A percentile compares a stretch with the other conserved stretches of the same genome.
These are phyloP conservation scores for Daldinia sp. DNA, from an alignment of 2,329 filamentous ascomycete genomes.

Conservation along the genomic window DNA sequence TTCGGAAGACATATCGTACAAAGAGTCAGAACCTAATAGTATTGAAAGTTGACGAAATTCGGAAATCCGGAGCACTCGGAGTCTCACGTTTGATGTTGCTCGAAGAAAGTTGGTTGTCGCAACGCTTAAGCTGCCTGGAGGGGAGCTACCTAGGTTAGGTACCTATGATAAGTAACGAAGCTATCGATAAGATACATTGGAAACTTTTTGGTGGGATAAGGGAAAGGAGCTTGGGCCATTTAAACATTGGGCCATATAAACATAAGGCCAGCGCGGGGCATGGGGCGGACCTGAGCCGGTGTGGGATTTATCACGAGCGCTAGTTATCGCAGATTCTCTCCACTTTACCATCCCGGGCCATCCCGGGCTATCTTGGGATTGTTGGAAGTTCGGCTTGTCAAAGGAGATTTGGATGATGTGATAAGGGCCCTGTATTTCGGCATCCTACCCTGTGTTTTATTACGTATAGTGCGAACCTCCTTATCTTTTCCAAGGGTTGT, in stretches of 20 bases:
- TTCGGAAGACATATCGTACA: slow-evolving; percentile 67
- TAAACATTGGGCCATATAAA: no score
- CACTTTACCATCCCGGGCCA: slow-evolving; percentile 1
- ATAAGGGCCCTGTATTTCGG: slow-evolving; percentile 40
- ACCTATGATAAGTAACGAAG: neutral
- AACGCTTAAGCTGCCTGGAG: slow-evolving; percentile 39
- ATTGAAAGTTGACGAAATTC: no score
- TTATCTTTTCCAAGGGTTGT: slow-evolving; percentile 24
- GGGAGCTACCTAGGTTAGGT: slow-evolving; percentile 8
- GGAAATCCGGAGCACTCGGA: neutral
- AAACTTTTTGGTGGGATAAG: slow-evolving; percentile 32
- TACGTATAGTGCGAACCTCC: slow-evolving; percentile 19
- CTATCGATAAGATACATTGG: slow-evolving; percentile 23
- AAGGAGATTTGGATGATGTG: slow-evolving; percentile 35
- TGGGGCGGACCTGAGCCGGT: slow-evolving; percentile 9
- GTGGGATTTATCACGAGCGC: neutral
- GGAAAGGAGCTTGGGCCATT: slow-evolving; percentile 4
- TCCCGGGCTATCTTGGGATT: neutral
- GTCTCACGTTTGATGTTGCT: neutral
- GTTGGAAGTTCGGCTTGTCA: slow-evolving; percentile 15
- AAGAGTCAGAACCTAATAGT: neutral
- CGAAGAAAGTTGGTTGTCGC: slow-evolving; percentile 37
- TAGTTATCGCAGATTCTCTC: slow-evolving; percentile 1
- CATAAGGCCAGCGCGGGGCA: slow-evolving; percentile 13
- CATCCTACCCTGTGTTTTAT: slow-evolving; percentile 17